These are phyloP conservation scores for Graphilbum ipis-grandicollis DNA, from an alignment of 2,329 filamentous ascomycete genomes.

Conservation along the genomic window DNA sequence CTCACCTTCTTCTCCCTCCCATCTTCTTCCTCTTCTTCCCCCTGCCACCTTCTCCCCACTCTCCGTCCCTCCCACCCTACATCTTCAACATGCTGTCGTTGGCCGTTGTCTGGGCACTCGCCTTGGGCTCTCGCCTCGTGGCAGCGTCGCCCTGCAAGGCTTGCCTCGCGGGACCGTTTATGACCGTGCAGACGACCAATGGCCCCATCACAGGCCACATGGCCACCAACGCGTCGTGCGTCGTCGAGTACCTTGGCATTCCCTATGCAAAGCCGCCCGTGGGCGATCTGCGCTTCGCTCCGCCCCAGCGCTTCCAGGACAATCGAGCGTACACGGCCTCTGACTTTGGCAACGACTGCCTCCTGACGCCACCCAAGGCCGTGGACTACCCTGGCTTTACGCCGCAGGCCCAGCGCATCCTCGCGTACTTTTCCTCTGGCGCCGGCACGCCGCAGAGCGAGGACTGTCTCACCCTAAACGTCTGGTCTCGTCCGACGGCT, in stretches of 20 bases:
- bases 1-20: no score
- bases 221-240: constrained; percentile 12
- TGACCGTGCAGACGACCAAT: constrained; percentile 15
- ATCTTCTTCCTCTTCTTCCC: no score
- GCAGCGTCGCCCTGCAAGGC: neutral
- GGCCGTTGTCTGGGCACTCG: no score
- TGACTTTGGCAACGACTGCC: constrained; percentile 14
- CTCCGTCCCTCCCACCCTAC: constrained; percentile 2
- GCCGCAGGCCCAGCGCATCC: constrained; percentile 13
- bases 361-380: constrained; percentile 8
- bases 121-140: no score
- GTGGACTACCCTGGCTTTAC: constrained; percentile 14
- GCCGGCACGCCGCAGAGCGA: constrained; percentile 14
- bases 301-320: constrained; percentile 12
- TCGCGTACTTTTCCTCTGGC: constrained; percentile 10
- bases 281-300: constrained; percentile 11
- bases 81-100: neutral
- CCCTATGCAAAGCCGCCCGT: constrained; percentile 14
- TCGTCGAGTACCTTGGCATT: constrained; percentile 20
- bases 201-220: constrained; percentile 17
- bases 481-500: constrained; percentile 17
- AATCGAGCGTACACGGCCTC: constrained; percentile 10
- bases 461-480: constrained; percentile 21
- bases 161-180: neutral
- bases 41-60: neutral